phyloP scores from a whole-genome alignment of 2,329 filamentous ascomycete species.

The Beauveria pseudobassiana region DNA sequence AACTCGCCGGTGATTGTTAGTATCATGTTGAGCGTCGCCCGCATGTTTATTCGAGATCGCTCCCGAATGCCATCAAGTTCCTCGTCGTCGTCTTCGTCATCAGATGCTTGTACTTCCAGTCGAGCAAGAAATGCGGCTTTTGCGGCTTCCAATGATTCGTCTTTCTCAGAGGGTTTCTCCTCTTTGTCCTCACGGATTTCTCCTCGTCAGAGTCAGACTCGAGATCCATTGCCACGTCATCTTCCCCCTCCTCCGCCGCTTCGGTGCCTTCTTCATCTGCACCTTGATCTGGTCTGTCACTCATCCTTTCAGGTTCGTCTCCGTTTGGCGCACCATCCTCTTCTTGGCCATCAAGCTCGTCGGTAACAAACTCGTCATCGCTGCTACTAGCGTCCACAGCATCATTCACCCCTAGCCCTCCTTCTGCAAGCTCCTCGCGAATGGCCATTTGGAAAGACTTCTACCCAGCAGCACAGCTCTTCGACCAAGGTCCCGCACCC shows the following conservation, averaged over 20 bases:
- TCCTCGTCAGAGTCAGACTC: conserved; percentile 29
- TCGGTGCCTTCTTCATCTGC: conserved; percentile 14
- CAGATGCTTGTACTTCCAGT: conserved; percentile 26
- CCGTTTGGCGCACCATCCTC: conserved; percentile 17
- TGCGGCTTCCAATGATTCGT: conserved; percentile 34
- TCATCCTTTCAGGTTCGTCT: conserved; percentile 18
- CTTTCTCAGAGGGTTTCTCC: conserved; percentile 7
- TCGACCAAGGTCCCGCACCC: conserved; percentile 72
- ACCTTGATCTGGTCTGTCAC: conserved; percentile 6
- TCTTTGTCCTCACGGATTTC: conserved; percentile 24
- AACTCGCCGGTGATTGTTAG: conserved; percentile 79
- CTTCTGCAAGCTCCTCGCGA: conserved; percentile 33
- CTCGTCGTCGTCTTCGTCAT: conserved; percentile 15
- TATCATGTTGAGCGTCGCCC: conserved; percentile 85
- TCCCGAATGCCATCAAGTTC: conserved; percentile 21
- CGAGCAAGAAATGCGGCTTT: conserved; percentile 41
- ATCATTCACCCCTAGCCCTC: conserved; percentile 34
- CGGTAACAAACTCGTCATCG: conserved; percentile 30
- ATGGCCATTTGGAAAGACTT: conserved; percentile 48
- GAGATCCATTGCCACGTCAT: conserved; percentile 38
- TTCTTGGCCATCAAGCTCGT: conserved; percentile 19
- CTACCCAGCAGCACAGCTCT: conserved; percentile 57
- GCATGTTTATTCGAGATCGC: conserved; percentile 42
- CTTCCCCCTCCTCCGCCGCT: conserved; percentile 17
- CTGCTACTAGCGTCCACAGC: conserved; percentile 39